Conservation (phyloP, 352 stramenopile species). For the Phytopythium ostracodes region DNA sequence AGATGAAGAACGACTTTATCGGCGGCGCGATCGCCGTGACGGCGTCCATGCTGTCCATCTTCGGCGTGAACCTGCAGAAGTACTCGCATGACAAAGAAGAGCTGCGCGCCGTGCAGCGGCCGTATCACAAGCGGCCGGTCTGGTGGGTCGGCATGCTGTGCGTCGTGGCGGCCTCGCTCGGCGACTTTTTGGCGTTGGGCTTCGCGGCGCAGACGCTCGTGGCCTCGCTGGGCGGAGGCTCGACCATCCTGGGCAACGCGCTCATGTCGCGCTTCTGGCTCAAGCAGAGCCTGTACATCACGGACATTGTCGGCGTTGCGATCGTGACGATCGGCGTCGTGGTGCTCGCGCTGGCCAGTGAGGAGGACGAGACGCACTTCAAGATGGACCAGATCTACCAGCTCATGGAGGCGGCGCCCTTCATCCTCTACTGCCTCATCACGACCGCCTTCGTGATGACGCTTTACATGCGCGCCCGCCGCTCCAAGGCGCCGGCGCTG, state of each 20-base stretch:
- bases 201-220: slow-evolving; percentile 87
- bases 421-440: slow-evolving; percentile 80
- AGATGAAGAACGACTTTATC: slow-evolving; percentile 72
- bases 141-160: slow-evolving; percentile 89
- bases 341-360: slow-evolving; percentile 66
- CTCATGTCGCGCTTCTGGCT: slow-evolving; percentile 86
- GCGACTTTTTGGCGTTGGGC: slow-evolving; percentile 83
- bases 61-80: slow-evolving; percentile 91
- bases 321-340: slow-evolving; percentile 79
- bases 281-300: slow-evolving; percentile 84
- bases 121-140: slow-evolving; percentile 78
- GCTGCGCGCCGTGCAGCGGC: slow-evolving; percentile 50
- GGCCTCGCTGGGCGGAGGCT: slow-evolving; percentile 73
- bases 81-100: slow-evolving; percentile 88
- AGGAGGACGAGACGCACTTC: slow-evolving; percentile 72
- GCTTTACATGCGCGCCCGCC: slow-evolving; percentile 73
- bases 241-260: slow-evolving; percentile 81
- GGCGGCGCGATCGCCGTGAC: slow-evolving; percentile 74
- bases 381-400: slow-evolving; percentile 86
- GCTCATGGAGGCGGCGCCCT: slow-evolving; percentile 73
- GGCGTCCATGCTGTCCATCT: slow-evolving; percentile 81
- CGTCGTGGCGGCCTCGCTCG: slow-evolving; percentile 75
- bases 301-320: slow-evolving; percentile 69
- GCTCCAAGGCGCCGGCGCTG: slow-evolving; percentile 74
- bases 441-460: slow-evolving; percentile 82